phyloP scores from a whole-genome alignment of 1,139 yeast species.

The Blastobotrys arbuscula region DNA sequence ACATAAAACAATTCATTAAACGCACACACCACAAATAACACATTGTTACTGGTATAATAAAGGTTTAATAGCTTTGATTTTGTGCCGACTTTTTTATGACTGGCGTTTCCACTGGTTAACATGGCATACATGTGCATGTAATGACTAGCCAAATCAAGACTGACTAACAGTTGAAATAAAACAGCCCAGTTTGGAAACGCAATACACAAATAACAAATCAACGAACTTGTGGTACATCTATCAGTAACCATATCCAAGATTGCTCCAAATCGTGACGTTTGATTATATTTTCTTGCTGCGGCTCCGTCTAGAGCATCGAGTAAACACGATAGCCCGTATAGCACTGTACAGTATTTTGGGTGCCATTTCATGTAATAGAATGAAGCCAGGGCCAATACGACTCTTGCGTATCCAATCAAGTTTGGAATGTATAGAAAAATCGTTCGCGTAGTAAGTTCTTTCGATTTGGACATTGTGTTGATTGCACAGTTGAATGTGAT shows the following conservation, averaged over 20 bases:
- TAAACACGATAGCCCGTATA: slow-evolving; percentile 84
- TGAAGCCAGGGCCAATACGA: slow-evolving; percentile 73
- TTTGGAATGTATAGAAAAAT: slow-evolving; percentile 82
- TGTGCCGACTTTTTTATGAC: slow-evolving; percentile 81
- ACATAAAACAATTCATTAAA: slow-evolving; percentile 90
- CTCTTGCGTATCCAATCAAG: slow-evolving; percentile 81
- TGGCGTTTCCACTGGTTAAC: slow-evolving; percentile 66
- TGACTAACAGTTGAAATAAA: slow-evolving; percentile 79
- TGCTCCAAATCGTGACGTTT: slow-evolving; percentile 91
- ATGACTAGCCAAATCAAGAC: slow-evolving; percentile 89
- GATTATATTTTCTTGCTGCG: slow-evolving; percentile 86
- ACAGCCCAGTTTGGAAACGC: slow-evolving; percentile 64
- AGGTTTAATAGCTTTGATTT: slow-evolving; percentile 68
- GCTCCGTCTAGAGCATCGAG: slow-evolving; percentile 96
- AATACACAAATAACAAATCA: slow-evolving; percentile 78
- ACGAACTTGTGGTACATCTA: slow-evolving; percentile 89
- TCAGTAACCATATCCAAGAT: slow-evolving; percentile 99
- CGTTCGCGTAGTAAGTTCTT: slow-evolving; percentile 38
- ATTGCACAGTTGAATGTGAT: background rate
- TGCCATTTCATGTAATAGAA: slow-evolving; percentile 76
- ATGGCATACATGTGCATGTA: slow-evolving; percentile 99
- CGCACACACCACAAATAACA: slow-evolving; percentile 83
- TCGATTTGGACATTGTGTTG: too few relatives aligned
- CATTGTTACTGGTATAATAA: slow-evolving; percentile 80
- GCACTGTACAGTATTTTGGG: slow-evolving; percentile 67